A percentile compares a stretch with the other conserved stretches of the same genome.
Evolutionary conservation across 768 basidiomycete genomes (phyloP).

Genomic region (Mycena rosella): DNA sequence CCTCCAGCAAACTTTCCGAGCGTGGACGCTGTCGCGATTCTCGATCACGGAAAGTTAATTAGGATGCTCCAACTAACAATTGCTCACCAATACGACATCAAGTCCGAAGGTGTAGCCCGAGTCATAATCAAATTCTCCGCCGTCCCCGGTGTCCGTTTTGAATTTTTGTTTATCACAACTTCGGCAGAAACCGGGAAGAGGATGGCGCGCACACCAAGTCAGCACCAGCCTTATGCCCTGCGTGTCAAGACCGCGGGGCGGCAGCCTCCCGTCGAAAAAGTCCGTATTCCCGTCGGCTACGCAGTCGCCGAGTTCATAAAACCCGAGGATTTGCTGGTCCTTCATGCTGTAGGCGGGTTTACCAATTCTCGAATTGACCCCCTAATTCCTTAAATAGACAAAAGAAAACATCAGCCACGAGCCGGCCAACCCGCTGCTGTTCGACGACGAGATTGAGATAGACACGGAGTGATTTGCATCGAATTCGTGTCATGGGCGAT

Average conservation of each 20-base stretch:
- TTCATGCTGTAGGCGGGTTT: not conserved
- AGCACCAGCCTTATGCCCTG: not conserved
- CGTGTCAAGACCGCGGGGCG: not conserved
- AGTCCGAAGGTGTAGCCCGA: not conserved
- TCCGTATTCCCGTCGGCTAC: not conserved
- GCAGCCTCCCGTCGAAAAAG: not conserved
- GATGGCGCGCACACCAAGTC: not conserved
- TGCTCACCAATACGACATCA: not conserved
- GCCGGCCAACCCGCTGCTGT: not conserved
- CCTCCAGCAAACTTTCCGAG: conserved; percentile 5
- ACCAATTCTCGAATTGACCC: not conserved
- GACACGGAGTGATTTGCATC: conserved; percentile 1
- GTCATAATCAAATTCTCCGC: not conserved
- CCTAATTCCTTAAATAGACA: conserved; percentile 2
- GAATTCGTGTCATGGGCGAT: no score
- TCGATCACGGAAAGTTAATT: not conserved
- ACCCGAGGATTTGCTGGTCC: not conserved
- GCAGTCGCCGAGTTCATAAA: not conserved
- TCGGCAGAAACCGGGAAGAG: not conserved
- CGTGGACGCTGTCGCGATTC: conserved; percentile 1
- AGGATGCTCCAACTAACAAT: not conserved
- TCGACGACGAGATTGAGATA: not conserved
- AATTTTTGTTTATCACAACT: conserved; percentile 2
- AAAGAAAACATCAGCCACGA: not conserved
- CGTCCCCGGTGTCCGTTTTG: not conserved